Evolutionary conservation across 805 yeast genomes (phyloP), one percentile per base, ranked within the genome.

Genomic region (Tetrapisispora nanseiensis): DNA sequence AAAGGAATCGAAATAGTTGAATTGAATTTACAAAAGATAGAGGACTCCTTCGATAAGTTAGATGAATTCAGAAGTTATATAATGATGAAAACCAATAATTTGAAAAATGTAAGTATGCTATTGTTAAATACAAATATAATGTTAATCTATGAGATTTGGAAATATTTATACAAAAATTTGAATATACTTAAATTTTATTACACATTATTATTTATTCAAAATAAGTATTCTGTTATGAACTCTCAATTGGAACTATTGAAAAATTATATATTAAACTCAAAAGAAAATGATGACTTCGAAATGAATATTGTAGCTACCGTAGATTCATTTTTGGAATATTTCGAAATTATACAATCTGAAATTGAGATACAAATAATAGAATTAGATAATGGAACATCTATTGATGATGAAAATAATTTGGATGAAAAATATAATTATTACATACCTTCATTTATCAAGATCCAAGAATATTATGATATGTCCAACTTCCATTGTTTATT

Each of bases 381-480:
- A 10, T 15, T 35, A 11, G 20, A 35, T 15, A 26, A 24, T 24
- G 38, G 38, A 4, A 8, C 7, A 12, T 2, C 12, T 12, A 24
- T 4, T 2, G 15, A 9, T 15, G 30, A 24, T 3, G 38, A 35
- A 24, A 24, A n/a, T 24, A 18, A 21, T 16, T 13, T 27, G 9
- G 33, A 37, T 29, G 33, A 37, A 13, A 38, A 38, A 13, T 31
- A 18, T 13, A 32, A 38, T 18, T 23, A 38, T 38, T 31, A 31
- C 24, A 12, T 38, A 5, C 30, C 21, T 4, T 16, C 30, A 3
- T 38, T 19, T 13, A 38, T 32, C 4, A 21, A 31, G 19, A 79
- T 81, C 61, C 86, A 80, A 52, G 75, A 77, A 50, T 80, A 80
- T 85, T 80, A 78, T 57, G 80, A 77, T 33, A 71, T 76, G 0